phyloP scores from a whole-genome alignment of 371 early-diverging fungal species.

The Mucor saturninus region DNA sequence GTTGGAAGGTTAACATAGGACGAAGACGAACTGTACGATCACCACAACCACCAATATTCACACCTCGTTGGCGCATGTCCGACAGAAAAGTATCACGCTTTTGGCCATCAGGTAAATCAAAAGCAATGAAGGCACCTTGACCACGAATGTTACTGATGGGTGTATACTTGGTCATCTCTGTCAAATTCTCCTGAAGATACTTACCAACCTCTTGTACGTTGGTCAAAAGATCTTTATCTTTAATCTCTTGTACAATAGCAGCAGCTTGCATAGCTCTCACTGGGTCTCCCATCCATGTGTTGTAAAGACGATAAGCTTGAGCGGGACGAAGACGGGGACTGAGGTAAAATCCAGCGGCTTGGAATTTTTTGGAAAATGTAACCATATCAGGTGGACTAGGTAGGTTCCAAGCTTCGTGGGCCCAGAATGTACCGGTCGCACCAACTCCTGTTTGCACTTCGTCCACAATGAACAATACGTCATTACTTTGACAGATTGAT shows the following conservation, averaged over 20 bases:
- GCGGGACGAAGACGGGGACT: constrained; percentile 59
- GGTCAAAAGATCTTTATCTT: constrained; percentile 54
- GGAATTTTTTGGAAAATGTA: constrained; percentile 81
- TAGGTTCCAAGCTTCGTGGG: constrained; percentile 75
- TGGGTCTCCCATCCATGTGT: constrained; percentile 81
- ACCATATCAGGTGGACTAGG: constrained; percentile 75
- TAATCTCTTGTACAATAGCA: constrained; percentile 66
- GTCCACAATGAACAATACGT: constrained; percentile 80
- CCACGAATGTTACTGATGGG: constrained; percentile 61
- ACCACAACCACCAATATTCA: constrained; percentile 78
- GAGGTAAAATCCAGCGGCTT: constrained; percentile 76
- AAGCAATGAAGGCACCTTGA: constrained; percentile 73
- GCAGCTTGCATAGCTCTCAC: constrained; percentile 72
- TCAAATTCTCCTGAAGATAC: constrained; percentile 58
- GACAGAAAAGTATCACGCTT: constrained; percentile 59
- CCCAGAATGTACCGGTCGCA: constrained; percentile 84
- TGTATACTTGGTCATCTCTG: constrained; percentile 34
- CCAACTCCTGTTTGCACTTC: constrained; percentile 89
- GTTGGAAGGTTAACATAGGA: constrained; percentile 76
- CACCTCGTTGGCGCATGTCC: constrained; percentile 67
- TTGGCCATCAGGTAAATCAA: constrained; percentile 60
- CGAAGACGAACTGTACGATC: constrained; percentile 67
- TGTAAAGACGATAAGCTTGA: constrained; percentile 72
- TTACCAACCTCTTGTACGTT: constrained; percentile 62
- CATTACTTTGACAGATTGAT: constrained; percentile 64